These are phyloP conservation scores for Yarrowia sp. DNA, from an alignment of 805 yeast species.

Conservation along the genomic window DNA sequence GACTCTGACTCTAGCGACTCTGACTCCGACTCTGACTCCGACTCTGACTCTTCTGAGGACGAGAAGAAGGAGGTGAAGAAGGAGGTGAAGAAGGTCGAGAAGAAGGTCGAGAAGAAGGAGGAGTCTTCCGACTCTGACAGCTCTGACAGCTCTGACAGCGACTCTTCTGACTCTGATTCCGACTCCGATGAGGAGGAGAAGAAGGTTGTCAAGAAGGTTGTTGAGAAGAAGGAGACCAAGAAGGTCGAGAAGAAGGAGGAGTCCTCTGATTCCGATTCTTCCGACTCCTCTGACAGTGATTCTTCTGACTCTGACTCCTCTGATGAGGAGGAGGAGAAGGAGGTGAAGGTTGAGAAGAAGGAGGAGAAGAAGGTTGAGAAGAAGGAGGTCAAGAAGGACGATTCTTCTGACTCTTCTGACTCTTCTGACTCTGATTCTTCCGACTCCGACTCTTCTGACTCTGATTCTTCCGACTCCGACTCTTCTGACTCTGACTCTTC, in stretches of 20 bases:
- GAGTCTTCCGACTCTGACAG: constrained; percentile 29
- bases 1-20: constrained; percentile 14
- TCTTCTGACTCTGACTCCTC: constrained; percentile 15
- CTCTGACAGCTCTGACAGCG: constrained; percentile 34
- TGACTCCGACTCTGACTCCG: constrained; percentile 4
- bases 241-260: constrained; percentile 9
- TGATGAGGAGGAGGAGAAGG: background rate
- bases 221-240: constrained; percentile 9
- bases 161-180: constrained; percentile 32
- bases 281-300: background rate
- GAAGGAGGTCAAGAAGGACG: background rate
- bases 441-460: background rate
- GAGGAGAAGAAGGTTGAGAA: too few relatives aligned
- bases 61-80: background rate
- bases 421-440: constrained; percentile 20
- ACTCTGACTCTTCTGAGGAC: constrained; percentile 14
- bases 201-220: background rate
- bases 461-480: background rate
- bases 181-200: constrained; percentile 6
- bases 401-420: constrained; percentile 11
- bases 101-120: background rate
- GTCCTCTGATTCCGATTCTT: constrained; percentile 29
- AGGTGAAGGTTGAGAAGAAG: background rate
- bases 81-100: background rate
- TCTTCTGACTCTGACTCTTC: background rate